Conservation (phyloP, 345 rosid genomes). For the Fremontodendron californicum region DNA sequence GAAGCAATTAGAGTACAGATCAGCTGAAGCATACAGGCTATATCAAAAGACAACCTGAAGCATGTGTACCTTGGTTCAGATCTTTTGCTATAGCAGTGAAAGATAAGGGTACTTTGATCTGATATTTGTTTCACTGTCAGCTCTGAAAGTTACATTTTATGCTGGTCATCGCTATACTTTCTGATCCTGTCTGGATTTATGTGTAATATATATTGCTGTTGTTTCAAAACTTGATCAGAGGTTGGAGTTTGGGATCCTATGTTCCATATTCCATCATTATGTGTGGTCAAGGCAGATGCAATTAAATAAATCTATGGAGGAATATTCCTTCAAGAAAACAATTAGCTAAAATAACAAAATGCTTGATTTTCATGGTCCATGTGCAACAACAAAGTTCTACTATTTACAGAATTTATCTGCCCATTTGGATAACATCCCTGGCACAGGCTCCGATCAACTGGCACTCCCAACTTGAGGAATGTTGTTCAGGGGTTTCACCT, state of each 20-base stretch:
- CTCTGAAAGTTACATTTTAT: conserved; percentile 2
- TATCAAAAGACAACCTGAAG: conserved; percentile 92
- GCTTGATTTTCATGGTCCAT: background rate
- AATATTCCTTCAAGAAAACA: background rate
- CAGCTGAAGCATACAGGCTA: conserved; percentile 72
- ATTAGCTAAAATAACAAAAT: background rate
- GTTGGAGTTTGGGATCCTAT: background rate
- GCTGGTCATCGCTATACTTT: background rate
- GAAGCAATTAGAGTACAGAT: conserved; percentile 66
- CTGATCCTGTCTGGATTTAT: background rate
- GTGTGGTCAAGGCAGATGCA: too few species aligned
- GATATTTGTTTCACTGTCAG: background rate
- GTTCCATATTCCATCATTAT: background rate
- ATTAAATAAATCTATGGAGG: background rate
- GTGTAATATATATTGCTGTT: too few species aligned
- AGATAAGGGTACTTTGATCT: conserved; percentile 51
- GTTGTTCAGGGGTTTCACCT: too few species aligned
- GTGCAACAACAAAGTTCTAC: too few species aligned
- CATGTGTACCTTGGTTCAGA: conserved; percentile 93
- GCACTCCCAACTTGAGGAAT: too few species aligned
- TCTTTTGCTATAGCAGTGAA: conserved; percentile 34
- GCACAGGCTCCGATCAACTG: too few species aligned
- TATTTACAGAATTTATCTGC: too few species aligned
- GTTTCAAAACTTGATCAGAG: background rate
- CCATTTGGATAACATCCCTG: too few species aligned